Evolutionary conservation across 805 yeast species (phyloP), one percentile per base, ranked within the genome.

Genomic region (Metschnikowia arizonensis): DNA sequence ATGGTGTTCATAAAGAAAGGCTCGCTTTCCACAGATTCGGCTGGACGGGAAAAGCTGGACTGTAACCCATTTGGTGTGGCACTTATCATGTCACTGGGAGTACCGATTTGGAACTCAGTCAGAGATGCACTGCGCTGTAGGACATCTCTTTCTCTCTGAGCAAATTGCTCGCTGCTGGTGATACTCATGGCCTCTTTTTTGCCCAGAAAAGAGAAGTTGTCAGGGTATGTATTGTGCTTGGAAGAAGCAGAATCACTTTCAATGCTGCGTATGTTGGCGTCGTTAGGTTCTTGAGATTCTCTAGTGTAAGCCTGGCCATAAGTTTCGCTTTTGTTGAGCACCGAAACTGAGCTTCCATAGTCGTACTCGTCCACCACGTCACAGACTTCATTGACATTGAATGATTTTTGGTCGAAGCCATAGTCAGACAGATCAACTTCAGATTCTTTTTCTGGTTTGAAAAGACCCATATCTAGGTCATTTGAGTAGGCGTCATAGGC

Each of bases 291-390:
- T n/a, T n/a, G n/a, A n/a, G n/a, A n/a, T n/a, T n/a, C n/a, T n/a
- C n/a, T n/a, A 2, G 15, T 3, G 31, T 37, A 18, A n/a, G 19
- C 18, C 9, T n/a, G 33, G 5, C 33, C 21, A 19, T 9, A 28
- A n/a, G 40, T 11, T 5, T 37, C 40, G 18, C n/a, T 10, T 14
- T 34, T 21, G 14, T 34, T 34, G 19, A 37, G 40, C 33, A 37
- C 32, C 25, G 40, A 37, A n/a, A 9, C 40, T 12, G 40, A 37
- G 25, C 40, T 37, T 18, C 40, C 33, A 12, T 37, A 37, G 18
- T 37, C 28, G 17, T 37, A 37, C 15, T 21, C 40, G 12, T 37
- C 40, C 14, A 37, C 28, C 17, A 37, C 33, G 2, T 19, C 38
- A n/a, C 18, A 18, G 12, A 29, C 25, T 10, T 28, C 40, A 14